Percentiles rank a stretch among this genome's conserved stretches.
Evolutionary conservation across 495 filamentous ascomycete genomes (phyloP).

Genomic region (Aspergillus sparsus): DNA sequence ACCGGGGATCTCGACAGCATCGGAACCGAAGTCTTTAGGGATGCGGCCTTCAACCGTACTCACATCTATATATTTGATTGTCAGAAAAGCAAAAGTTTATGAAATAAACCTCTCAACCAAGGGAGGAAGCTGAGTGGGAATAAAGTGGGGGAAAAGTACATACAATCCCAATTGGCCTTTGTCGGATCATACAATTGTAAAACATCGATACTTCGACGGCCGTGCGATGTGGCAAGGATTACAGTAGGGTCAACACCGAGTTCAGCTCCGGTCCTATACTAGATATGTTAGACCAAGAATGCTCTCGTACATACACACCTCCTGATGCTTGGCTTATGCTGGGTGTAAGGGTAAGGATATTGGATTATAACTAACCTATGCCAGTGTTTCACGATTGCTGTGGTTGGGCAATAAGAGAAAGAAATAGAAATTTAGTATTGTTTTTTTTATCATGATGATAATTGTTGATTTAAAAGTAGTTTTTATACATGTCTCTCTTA

Average conservation of each 20-base stretch:
- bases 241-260: conserved; percentile 77
- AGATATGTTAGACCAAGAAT: background rate
- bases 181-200: conserved; percentile 71
- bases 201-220: conserved; percentile 80
- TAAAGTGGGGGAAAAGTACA: conserved; percentile 34
- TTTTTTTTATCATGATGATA: background rate
- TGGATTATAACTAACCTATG: conserved; percentile 57
- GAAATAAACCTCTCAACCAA: too few species aligned
- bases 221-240: conserved; percentile 87
- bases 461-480: too few species aligned
- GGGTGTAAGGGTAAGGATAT: background rate
- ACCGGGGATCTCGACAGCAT: conserved; percentile 83
- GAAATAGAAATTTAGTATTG: conserved; percentile 1
- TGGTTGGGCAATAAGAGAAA: background rate
- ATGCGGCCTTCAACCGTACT: conserved; percentile 74
- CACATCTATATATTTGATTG: conserved; percentile 60
- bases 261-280: conserved; percentile 71
- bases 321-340: background rate
- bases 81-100: too few species aligned
- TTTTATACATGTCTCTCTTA: too few species aligned
- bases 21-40: conserved; percentile 70
- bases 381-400: conserved; percentile 94
- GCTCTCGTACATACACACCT: background rate
- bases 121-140: background rate
- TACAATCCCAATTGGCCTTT: conserved; percentile 90